Conservation (phyloP, 345 rosid genomes). For the Cardamine resedifolia region DNA sequence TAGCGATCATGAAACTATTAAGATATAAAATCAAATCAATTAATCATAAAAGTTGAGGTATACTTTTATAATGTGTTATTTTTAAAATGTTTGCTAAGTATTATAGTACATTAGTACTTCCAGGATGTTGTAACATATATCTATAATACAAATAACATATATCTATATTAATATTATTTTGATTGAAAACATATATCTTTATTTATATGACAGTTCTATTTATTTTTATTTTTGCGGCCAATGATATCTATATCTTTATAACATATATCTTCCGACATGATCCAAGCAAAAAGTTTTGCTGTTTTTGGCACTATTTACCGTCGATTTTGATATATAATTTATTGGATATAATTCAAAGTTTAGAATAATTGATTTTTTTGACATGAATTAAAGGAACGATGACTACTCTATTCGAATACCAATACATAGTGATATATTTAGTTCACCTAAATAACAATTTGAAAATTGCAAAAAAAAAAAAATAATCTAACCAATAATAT, state of each 20-base stretch:
- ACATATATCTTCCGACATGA: constrained; percentile 36
- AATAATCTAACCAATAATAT: background rate
- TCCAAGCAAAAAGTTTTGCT: constrained; percentile 14
- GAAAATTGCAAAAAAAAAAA: no score
- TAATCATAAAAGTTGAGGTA: background rate
- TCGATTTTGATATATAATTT: background rate
- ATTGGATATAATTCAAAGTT: background rate
- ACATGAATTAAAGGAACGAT: background rate
- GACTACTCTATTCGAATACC: background rate
- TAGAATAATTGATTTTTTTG: background rate
- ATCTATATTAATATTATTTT: no score
- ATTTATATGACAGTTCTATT: background rate
- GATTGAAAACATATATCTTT: no score
- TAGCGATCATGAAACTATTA: background rate
- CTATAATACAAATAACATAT: background rate
- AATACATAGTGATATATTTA: background rate
- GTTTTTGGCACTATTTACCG: constrained; percentile 21
- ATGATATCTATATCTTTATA: no score
- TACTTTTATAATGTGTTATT: background rate
- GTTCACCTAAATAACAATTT: background rate
- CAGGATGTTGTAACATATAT: background rate
- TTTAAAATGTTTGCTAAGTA: background rate
- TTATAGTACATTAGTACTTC: no score
- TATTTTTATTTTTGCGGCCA: no score
- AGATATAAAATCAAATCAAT: background rate